Evolutionary conservation across 164 flowering plant genomes (phyloP), one percentile per base, ranked within the genome.

Genomic region (Euptelea pleiosperma): DNA sequence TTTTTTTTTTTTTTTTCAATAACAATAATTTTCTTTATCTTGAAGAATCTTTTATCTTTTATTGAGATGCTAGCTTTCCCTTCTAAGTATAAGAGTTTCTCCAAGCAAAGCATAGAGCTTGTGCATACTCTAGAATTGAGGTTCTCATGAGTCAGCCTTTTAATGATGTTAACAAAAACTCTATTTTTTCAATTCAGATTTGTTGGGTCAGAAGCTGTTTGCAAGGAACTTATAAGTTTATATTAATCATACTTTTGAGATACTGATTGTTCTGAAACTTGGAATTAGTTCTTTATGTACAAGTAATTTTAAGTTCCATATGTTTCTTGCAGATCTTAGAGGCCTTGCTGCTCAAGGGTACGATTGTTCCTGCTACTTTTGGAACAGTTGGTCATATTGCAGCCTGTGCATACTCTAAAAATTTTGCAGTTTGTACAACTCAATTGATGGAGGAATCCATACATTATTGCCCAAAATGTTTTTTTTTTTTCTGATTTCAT

Each of bases 361-460:
- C 77, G 72, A 72, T 79, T 51, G 58, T 86, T 65, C 97, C 97
- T 57, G 74, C 99, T 22, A 75, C 89, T 28, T 93, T 86, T 72
- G 97, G 91, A 75, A 83, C 75, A 3, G 89, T 91, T 68, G 99
- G 99, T 42, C 97, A 90, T 67, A 84, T 93, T 69, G 95, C 89
- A 10, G n/a, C n/a, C n/a, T n/a, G n/a, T n/a, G n/a, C n/a, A n/a
- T n/a, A n/a, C n/a, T n/a, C n/a, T n/a, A n/a, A n/a, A n/a, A n/a
- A n/a, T n/a, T n/a, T n/a, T n/a, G n/a, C n/a, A n/a, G n/a, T n/a
- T n/a, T n/a, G n/a, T n/a, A n/a, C n/a, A n/a, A n/a, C n/a, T n/a
- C n/a, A n/a, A n/a, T n/a, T n/a, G n/a, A n/a, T n/a, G n/a, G n/a
- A n/a, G n/a, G n/a, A n/a, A n/a, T n/a, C n/a, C n/a, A n/a, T n/a